Conservation (phyloP, 768 basidiomycete genomes). For the Mycena epipterygia region DNA sequence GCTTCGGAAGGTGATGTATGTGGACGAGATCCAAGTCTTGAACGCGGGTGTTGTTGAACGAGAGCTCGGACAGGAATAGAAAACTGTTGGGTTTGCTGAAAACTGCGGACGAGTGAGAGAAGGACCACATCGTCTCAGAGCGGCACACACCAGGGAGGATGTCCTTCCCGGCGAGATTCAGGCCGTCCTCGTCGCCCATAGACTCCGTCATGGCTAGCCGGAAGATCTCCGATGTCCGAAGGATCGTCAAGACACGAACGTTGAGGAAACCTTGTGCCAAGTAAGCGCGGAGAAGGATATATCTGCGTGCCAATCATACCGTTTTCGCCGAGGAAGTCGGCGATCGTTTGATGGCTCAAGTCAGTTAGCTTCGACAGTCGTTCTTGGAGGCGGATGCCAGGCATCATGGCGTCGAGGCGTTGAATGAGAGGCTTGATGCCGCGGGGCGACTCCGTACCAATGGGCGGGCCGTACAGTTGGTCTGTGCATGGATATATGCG, state of each 20-base stretch:
- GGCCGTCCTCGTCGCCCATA: slow-evolving; percentile 60
- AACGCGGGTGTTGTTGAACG: slow-evolving; percentile 60
- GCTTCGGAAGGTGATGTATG: slow-evolving; percentile 67
- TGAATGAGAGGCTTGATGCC: slow-evolving; percentile 52
- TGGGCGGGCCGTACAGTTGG: slow-evolving; percentile 55
- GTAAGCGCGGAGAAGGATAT: neutral
- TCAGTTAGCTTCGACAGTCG: slow-evolving; percentile 49
- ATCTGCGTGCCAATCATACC: slow-evolving; percentile 42
- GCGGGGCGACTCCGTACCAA: slow-evolving; percentile 57
- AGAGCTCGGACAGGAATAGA: slow-evolving; percentile 62
- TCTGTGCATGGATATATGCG: slow-evolving; percentile 46
- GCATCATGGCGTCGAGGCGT: slow-evolving; percentile 57
- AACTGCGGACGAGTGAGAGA: slow-evolving; percentile 47
- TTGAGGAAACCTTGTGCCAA: slow-evolving; percentile 60
- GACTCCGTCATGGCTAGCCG: slow-evolving; percentile 62
- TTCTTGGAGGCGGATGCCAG: slow-evolving; percentile 63
- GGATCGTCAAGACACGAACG: slow-evolving; percentile 55
- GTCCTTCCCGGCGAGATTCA: slow-evolving; percentile 61
- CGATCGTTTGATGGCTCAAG: slow-evolving; percentile 58
- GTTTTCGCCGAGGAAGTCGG: slow-evolving; percentile 53
- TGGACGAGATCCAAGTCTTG: slow-evolving; percentile 63
- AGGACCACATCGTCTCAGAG: slow-evolving; percentile 1
- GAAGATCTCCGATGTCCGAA: slow-evolving; percentile 61
- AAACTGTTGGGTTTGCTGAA: slow-evolving; percentile 68
- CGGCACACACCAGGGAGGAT: slow-evolving; percentile 56